These are phyloP conservation scores for Leptographium lundbergii DNA, from an alignment of 2,329 filamentous ascomycete genomes.

Conservation along the genomic window DNA sequence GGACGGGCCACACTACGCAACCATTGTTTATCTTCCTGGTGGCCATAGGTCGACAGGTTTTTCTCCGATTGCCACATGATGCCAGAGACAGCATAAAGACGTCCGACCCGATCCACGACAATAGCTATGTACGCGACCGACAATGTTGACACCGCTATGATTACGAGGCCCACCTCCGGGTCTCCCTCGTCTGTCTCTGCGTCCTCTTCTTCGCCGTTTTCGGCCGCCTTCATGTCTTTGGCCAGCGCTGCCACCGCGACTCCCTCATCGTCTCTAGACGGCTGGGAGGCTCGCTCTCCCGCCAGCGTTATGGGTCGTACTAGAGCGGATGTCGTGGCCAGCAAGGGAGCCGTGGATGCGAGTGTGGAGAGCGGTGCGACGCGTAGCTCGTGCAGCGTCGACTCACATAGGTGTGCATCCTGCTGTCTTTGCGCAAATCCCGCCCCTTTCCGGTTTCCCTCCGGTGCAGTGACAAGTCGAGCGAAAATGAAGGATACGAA, in stretches of 20 bases:
- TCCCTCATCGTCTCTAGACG: conserved; percentile 9
- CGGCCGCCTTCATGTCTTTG: conserved; percentile 3
- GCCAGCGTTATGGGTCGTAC: background rate
- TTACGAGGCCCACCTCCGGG: background rate
- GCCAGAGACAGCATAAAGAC: background rate
- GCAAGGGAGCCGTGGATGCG: background rate
- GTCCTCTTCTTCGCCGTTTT: background rate
- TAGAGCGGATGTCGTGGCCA: background rate
- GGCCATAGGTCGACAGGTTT: background rate
- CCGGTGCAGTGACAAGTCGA: background rate
- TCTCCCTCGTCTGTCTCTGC: conserved; percentile 3
- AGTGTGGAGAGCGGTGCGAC: background rate
- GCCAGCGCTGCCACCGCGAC: background rate
- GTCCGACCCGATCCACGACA: background rate
- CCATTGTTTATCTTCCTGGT: background rate
- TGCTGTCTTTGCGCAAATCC: background rate
- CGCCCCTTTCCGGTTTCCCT: background rate
- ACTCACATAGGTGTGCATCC: background rate
- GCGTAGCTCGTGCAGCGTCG: background rate
- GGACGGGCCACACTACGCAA: background rate
- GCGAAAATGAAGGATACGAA: background rate
- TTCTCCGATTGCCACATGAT: background rate
- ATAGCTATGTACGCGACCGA: background rate
- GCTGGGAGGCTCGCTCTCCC: conserved; percentile 1
- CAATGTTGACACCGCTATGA: background rate